Percentiles rank a stretch among this genome's conserved stretches.
phyloP scores from a whole-genome alignment of 805 yeast species.

The Torulaspora quercuum region DNA sequence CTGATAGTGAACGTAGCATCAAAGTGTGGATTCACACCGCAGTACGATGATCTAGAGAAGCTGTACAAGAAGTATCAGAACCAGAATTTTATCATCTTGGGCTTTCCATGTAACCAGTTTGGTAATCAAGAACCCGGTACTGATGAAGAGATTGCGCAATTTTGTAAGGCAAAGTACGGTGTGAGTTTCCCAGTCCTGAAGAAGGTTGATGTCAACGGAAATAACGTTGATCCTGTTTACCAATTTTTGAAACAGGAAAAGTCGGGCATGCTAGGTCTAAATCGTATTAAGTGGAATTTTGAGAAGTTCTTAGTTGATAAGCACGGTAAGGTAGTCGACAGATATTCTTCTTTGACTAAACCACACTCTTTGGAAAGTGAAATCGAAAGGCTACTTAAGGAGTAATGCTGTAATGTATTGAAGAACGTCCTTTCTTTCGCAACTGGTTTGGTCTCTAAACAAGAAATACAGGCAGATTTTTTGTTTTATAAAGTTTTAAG shows the following conservation, averaged over 20 bases:
- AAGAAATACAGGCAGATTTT: too few relatives aligned
- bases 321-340: conserved; percentile 52
- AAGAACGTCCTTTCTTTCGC: background rate
- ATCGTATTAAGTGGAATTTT: conserved; percentile 74
- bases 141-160: conserved; percentile 63
- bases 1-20: conserved; percentile 86
- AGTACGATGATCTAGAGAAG: conserved; percentile 66
- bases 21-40: conserved; percentile 76
- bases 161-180: conserved; percentile 79
- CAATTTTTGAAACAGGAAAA: conserved; percentile 66
- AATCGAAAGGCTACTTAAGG: conserved; percentile 53
- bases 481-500: too few relatives aligned
- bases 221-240: conserved; percentile 74
- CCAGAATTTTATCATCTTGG: conserved; percentile 64
- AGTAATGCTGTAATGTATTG: background rate
- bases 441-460: background rate
- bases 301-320: conserved; percentile 62
- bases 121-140: conserved; percentile 74
- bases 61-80: conserved; percentile 62
- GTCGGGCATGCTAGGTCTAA: conserved; percentile 60
- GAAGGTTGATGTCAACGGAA: conserved; percentile 89
- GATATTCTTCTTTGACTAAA: conserved; percentile 64
- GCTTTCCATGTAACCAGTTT: conserved; percentile 91
- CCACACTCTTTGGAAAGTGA: conserved; percentile 59
- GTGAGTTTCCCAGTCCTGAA: conserved; percentile 85